Evolutionary conservation across 495 filamentous ascomycete species (phyloP).

Genomic region (Lentithecium fluviatile): DNA sequence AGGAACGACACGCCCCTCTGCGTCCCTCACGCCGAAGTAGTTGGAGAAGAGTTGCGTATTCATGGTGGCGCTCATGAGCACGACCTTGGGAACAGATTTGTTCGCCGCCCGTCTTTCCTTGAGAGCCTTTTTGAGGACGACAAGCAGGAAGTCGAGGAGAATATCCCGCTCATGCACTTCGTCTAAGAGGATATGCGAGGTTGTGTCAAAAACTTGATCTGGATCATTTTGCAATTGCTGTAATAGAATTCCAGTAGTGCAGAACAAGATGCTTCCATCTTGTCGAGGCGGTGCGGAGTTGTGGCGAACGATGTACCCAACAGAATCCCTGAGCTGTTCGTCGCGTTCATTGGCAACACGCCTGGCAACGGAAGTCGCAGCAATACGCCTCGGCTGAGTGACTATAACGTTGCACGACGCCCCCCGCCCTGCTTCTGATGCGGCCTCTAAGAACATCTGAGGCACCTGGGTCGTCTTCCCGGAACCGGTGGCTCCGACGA

Average conservation of each 20-base stretch:
- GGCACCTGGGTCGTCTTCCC: conserved; percentile 65
- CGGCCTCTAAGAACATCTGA: conserved; percentile 58
- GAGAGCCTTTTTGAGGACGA: conserved; percentile 53
- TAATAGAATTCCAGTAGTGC: conserved; percentile 58
- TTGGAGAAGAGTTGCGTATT: conserved; percentile 55
- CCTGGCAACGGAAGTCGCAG: conserved; percentile 54
- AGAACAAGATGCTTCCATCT: conserved; percentile 55
- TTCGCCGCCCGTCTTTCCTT: conserved; percentile 41
- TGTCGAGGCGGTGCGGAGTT: conserved; percentile 45
- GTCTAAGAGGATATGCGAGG: conserved; percentile 59
- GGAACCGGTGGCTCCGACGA: conserved; percentile 58
- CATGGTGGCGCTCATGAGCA: conserved; percentile 62
- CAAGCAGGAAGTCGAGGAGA: conserved; percentile 56
- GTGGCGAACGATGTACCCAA: conserved; percentile 58
- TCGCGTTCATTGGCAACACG: conserved; percentile 57
- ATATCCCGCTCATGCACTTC: conserved; percentile 63
- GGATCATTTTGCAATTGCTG: conserved; percentile 49
- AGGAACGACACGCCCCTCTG: conserved; percentile 9
- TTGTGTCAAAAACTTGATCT: conserved; percentile 46
- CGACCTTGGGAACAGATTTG: conserved; percentile 50
- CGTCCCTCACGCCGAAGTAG: conserved; percentile 49
- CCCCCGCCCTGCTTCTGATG: conserved; percentile 47
- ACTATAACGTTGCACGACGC: conserved; percentile 55
- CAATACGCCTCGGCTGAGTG: conserved; percentile 59
- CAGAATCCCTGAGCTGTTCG: conserved; percentile 49